Evolutionary conservation across 1,139 yeast genomes (phyloP).

Genomic region (Diutina pseudorugosa): DNA sequence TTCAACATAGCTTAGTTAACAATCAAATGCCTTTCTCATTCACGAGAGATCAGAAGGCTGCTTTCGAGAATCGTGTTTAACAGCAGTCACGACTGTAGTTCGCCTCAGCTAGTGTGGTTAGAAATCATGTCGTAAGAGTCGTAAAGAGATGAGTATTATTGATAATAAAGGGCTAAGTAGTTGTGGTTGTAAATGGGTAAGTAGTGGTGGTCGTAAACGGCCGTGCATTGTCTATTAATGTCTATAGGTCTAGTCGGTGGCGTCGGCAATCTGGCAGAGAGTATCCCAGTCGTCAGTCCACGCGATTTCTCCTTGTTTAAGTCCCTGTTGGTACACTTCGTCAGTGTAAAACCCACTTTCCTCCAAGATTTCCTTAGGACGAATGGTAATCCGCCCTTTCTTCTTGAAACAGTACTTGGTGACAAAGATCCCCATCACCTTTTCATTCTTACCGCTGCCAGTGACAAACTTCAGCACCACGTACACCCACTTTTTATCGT

Average conservation of each 20-base stretch:
- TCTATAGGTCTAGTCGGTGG: not conserved
- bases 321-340: slow-evolving; percentile 18
- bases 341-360: slow-evolving; percentile 46
- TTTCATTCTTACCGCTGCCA: slow-evolving; percentile 17
- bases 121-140: no score
- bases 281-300: slow-evolving; percentile 3
- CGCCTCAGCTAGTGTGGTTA: no score
- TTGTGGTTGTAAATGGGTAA: no score
- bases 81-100: no score
- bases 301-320: not conserved
- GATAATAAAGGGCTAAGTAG: no score
- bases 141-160: no score
- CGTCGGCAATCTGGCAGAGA: not conserved
- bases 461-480: slow-evolving; percentile 49
- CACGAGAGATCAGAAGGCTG: no score
- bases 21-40: no score
- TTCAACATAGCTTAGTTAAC: no score
- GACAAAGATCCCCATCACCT: slow-evolving; percentile 39
- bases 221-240: not conserved
- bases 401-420: slow-evolving; percentile 73
- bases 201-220: no score
- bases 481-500: slow-evolving; percentile 65
- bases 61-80: no score
- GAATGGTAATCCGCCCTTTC: slow-evolving; percentile 56
- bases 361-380: slow-evolving; percentile 47